Conservation (phyloP, 352 stramenopile species). For the Pythium biforme region DNA sequence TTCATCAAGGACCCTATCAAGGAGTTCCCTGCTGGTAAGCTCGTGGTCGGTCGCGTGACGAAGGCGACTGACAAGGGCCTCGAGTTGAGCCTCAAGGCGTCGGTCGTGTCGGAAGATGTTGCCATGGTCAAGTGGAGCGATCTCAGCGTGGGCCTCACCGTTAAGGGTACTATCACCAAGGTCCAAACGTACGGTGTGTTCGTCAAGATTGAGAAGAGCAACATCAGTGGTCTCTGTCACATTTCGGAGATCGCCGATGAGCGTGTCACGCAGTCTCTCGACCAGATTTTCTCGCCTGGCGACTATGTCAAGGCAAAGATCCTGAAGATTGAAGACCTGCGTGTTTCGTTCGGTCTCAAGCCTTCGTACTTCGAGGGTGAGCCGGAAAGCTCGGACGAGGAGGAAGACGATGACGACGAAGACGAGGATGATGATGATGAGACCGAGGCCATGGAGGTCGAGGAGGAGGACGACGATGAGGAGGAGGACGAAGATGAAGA, state of each 20-base stretch:
- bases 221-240: conserved; percentile 94
- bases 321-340: conserved; percentile 91
- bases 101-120: conserved; percentile 88
- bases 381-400: conserved; percentile 84
- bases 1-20: conserved; percentile 91
- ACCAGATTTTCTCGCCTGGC: conserved; percentile 92
- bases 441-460: conserved; percentile 34
- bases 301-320: conserved; percentile 98
- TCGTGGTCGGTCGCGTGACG: conserved; percentile 95
- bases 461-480: conserved; percentile 53
- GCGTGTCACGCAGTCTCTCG: conserved; percentile 91
- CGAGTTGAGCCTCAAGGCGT: conserved; percentile 94
- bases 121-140: conserved; percentile 87
- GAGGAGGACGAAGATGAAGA: conserved; percentile 54
- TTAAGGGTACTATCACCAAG: conserved; percentile 95
- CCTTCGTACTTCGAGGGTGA: conserved; percentile 95
- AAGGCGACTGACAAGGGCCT: conserved; percentile 78
- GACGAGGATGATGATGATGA: conserved; percentile 51
- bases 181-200: conserved; percentile 96
- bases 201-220: conserved; percentile 94
- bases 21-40: conserved; percentile 90
- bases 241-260: conserved; percentile 96
- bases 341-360: conserved; percentile 95
- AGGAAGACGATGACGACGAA: conserved; percentile 74
- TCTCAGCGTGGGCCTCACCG: conserved; percentile 87